Conservation (phyloP, 306 rosid genomes). For the Hippophae gyantsensis region DNA sequence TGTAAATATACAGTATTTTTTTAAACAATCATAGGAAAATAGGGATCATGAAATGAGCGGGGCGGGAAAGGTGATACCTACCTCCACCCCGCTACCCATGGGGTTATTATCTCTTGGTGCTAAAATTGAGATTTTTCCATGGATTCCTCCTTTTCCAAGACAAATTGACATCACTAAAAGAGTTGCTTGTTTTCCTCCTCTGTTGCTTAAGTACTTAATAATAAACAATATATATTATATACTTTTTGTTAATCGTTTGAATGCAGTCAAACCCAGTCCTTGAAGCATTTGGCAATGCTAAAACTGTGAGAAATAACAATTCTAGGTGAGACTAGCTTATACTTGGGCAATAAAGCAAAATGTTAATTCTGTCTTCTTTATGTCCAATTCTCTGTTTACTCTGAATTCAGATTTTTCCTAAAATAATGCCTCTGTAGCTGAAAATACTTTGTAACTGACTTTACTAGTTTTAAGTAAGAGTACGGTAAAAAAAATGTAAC, state of each 20-base stretch:
- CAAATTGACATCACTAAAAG: too few species aligned
- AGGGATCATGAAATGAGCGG: too few species aligned
- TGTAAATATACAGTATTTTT: too few species aligned
- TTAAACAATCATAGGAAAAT: too few species aligned
- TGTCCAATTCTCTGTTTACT: slow-evolving; percentile 6
- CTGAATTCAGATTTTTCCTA: slow-evolving; percentile 12
- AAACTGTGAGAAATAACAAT: slow-evolving; percentile 94
- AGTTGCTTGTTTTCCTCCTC: not conserved
- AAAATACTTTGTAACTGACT: too few species aligned
- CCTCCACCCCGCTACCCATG: too few species aligned
- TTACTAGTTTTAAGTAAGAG: too few species aligned
- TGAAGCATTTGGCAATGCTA: slow-evolving; percentile 99
- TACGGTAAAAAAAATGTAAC: too few species aligned
- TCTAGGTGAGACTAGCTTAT: slow-evolving; percentile 58
- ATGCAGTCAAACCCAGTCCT: slow-evolving; percentile 98
- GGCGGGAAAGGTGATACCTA: too few species aligned
- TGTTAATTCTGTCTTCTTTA: slow-evolving; percentile 15
- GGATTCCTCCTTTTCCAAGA: too few species aligned
- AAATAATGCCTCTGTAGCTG: not conserved
- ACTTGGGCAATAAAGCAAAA: slow-evolving; percentile 17
- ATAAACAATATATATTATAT: not conserved
- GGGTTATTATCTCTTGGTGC: too few species aligned
- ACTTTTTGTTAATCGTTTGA: slow-evolving; percentile 17
- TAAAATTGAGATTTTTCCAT: too few species aligned
- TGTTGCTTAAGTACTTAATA: slow-evolving; percentile 5